A percentile compares a stretch with the other conserved stretches of the same genome.
These are phyloP conservation scores for Clathrus columnatus DNA, from an alignment of 768 basidiomycete genomes.

Conservation along the genomic window DNA sequence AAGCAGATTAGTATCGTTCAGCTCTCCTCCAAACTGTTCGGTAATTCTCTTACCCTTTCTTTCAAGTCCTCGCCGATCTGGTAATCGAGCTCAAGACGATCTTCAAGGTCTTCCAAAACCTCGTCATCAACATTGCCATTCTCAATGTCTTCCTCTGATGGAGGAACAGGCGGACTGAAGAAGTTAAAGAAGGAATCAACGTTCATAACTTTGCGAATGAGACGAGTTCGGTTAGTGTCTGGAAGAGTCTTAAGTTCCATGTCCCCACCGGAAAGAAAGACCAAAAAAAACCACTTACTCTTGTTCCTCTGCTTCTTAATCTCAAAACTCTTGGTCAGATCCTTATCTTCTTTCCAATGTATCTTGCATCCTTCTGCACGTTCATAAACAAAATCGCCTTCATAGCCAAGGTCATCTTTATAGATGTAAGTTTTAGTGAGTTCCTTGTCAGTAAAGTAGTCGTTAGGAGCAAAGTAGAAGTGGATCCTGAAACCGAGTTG, in stretches of 20 bases:
- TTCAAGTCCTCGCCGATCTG: conserved; percentile 98
- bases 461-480: conserved; percentile 76
- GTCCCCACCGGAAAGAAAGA: neutral
- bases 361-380: conserved; percentile 86
- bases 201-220: conserved; percentile 79
- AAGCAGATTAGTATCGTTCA: too few relatives aligned
- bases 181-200: conserved; percentile 99
- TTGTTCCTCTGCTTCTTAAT: conserved; percentile 99
- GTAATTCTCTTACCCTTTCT: conserved; percentile 60
- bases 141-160: conserved; percentile 58
- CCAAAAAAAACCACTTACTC: conserved; percentile 50
- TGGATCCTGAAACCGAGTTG: conserved; percentile 88
- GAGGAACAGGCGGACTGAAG: conserved; percentile 76
- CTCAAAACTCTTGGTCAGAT: conserved; percentile 94
- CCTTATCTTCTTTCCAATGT: conserved; percentile 97
- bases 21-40: conserved; percentile 1
- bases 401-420: conserved; percentile 86
- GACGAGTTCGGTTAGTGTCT: conserved; percentile 80
- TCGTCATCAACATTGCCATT: conserved; percentile 71
- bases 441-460: conserved; percentile 76
- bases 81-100: conserved; percentile 92
- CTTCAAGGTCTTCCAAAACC: conserved; percentile 84
- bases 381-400: conserved; percentile 95
- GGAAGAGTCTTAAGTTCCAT: neutral
- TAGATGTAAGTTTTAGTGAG: conserved; percentile 95